Conservation (phyloP, 441 rosid species). For the Populus hybrid region DNA sequence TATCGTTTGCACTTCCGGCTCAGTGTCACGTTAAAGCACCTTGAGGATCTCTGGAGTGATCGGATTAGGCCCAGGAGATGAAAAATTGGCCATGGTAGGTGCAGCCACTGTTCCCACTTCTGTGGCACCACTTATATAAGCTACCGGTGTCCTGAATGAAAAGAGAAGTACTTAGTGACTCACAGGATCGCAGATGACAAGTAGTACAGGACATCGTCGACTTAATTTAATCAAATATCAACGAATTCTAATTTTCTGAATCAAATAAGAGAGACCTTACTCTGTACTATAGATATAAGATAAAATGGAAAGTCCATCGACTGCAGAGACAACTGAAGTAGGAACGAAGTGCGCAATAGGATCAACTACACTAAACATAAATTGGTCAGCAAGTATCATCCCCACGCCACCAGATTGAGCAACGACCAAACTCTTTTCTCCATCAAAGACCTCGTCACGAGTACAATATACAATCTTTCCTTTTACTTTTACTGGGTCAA, state of each 20-base stretch:
- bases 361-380: neutral
- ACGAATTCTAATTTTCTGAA: too few species aligned
- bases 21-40: constrained; percentile 1
- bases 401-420: constrained; percentile 32
- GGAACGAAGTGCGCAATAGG: constrained; percentile 29
- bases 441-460: neutral
- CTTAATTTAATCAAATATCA: too few species aligned
- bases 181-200: too few species aligned
- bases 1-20: too few species aligned
- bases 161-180: too few species aligned
- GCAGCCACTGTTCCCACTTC: constrained; percentile 16
- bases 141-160: constrained; percentile 18
- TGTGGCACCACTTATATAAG: constrained; percentile 19
- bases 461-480: constrained; percentile 30
- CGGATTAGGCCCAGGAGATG: constrained; percentile 38
- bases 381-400: constrained; percentile 27
- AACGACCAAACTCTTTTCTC: constrained; percentile 22
- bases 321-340: constrained; percentile 22
- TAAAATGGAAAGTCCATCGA: constrained; percentile 26
- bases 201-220: too few species aligned
- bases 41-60: constrained; percentile 36
- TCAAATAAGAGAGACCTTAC: neutral
- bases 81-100: constrained; percentile 38
- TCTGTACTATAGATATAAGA: constrained; percentile 12
- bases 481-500: too few species aligned